phyloP scores from a whole-genome alignment of 176 grass and related monocot genomes.

The Avena insularis region DNA sequence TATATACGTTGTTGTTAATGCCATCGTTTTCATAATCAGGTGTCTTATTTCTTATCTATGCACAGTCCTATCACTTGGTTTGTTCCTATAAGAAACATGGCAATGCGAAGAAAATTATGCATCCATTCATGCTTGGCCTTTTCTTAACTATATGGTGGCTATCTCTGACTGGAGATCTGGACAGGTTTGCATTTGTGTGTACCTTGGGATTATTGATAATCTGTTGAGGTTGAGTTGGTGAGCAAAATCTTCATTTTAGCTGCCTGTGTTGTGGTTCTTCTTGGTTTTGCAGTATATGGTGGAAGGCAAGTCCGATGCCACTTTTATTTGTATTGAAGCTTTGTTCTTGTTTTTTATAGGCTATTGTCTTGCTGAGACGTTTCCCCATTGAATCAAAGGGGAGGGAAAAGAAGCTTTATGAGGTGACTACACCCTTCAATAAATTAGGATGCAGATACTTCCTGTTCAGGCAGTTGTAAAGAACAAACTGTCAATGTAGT shows the following conservation, averaged over 20 bases:
- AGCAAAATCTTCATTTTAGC: constrained; percentile 77
- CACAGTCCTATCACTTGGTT: background rate
- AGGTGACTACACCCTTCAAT: constrained; percentile 55
- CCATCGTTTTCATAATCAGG: constrained; percentile 77
- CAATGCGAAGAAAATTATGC: background rate
- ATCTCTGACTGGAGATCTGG: constrained; percentile 31
- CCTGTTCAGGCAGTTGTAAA: background rate
- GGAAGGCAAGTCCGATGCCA: constrained; percentile 64
- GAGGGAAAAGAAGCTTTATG: constrained; percentile 91
- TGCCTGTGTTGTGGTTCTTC: constrained; percentile 82
- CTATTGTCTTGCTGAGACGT: constrained; percentile 83
- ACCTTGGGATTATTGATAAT: constrained; percentile 79
- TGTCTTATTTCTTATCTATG: constrained; percentile 26
- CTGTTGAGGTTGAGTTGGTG: constrained; percentile 53
- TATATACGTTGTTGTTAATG: constrained; percentile 74
- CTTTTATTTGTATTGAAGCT: constrained; percentile 25
- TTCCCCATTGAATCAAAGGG: constrained; percentile 98
- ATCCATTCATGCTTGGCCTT: background rate
- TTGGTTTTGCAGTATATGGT: constrained; percentile 90
- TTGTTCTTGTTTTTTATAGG: constrained; percentile 48
- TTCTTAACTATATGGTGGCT: constrained; percentile 18
- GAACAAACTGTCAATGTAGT: background rate
- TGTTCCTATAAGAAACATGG: background rate
- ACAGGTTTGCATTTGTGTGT: constrained; percentile 94
- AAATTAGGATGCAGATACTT: constrained; percentile 10